Conservation (phyloP, 1,284 basidiomycete species). For the Rhodotorula sp. region DNA sequence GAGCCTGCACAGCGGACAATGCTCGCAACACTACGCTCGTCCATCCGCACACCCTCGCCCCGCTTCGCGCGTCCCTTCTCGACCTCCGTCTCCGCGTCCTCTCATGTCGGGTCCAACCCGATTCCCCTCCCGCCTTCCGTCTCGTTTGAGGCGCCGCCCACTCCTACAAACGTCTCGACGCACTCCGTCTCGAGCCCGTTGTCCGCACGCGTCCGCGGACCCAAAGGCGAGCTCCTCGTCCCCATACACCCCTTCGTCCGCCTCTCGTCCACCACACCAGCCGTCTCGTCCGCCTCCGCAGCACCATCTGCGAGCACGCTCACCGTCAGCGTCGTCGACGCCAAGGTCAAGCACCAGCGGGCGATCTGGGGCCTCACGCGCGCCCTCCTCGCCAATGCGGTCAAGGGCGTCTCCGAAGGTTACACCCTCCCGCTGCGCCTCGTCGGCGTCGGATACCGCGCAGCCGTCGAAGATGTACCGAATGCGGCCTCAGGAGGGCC, state of each 20-base stretch:
- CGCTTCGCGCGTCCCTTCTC: conserved; percentile 8
- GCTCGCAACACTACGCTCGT: neutral
- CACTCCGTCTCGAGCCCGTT: conserved; percentile 3
- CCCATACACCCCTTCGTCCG: conserved; percentile 36
- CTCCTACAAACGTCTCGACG: neutral
- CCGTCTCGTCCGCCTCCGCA: neutral
- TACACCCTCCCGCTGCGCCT: conserved; percentile 79
- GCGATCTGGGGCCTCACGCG: conserved; percentile 92
- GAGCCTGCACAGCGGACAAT: neutral
- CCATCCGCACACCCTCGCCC: neutral
- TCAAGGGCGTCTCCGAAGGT: conserved; percentile 83
- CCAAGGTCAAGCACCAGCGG: conserved; percentile 58
- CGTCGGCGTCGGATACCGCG: conserved; percentile 94
- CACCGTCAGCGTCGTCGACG: conserved; percentile 23
- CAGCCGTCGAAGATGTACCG: conserved; percentile 79
- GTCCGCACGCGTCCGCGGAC: conserved; percentile 28
- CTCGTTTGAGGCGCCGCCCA: conserved; percentile 15
- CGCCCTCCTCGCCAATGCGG: conserved; percentile 82
- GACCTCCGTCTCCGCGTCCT: conserved; percentile 37
- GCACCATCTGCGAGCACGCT: neutral
- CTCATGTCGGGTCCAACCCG: conserved; percentile 76
- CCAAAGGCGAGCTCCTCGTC: conserved; percentile 37
- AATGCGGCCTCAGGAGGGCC: neutral
- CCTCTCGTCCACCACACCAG: neutral
- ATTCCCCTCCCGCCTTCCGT: conserved; percentile 70